phyloP scores from a whole-genome alignment of 495 filamentous ascomycete species.

The Diplogelasinospora grovesii region DNA sequence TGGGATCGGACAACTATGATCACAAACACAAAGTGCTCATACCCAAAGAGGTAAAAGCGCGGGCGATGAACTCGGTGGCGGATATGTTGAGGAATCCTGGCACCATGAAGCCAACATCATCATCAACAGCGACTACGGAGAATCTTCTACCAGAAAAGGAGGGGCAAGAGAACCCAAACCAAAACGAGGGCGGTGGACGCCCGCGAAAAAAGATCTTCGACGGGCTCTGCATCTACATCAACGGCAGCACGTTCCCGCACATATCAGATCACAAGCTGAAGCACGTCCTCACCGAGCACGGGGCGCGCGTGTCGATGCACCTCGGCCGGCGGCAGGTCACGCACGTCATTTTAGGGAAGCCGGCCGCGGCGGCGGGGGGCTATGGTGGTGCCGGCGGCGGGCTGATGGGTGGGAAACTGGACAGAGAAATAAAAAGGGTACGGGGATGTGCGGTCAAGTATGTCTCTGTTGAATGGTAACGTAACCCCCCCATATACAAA shows the following conservation, averaged over 20 bases:
- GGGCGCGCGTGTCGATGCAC: slow-evolving; percentile 59
- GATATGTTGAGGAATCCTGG: slow-evolving; percentile 45
- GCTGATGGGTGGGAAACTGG: slow-evolving; percentile 70
- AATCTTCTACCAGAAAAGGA: slow-evolving; percentile 25
- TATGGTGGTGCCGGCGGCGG: slow-evolving; percentile 63
- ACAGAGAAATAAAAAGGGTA: slow-evolving; percentile 66
- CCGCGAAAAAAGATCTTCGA: slow-evolving; percentile 50
- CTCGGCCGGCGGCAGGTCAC: slow-evolving; percentile 69
- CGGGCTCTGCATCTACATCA: slow-evolving; percentile 71
- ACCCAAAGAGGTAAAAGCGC: slow-evolving; percentile 35
- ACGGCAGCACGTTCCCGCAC: slow-evolving; percentile 73
- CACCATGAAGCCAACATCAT: slow-evolving; percentile 22
- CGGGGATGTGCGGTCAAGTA: slow-evolving; percentile 67
- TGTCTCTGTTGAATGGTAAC: slow-evolving; percentile 76
- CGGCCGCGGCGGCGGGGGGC: slow-evolving; percentile 24
- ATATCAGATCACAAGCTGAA: slow-evolving; percentile 87
- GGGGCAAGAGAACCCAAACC: slow-evolving; percentile 19
- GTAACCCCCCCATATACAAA: slow-evolving; percentile 4
- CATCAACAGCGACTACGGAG: slow-evolving; percentile 10
- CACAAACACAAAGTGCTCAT: slow-evolving; percentile 39
- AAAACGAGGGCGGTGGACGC: slow-evolving; percentile 10
- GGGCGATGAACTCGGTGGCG: slow-evolving; percentile 33
- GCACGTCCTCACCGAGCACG: slow-evolving; percentile 64
- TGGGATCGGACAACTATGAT: slow-evolving; percentile 41
- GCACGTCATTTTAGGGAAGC: slow-evolving; percentile 74